These are phyloP conservation scores for Clausena lansium DNA, from an alignment of 345 rosid species.

Conservation along the genomic window DNA sequence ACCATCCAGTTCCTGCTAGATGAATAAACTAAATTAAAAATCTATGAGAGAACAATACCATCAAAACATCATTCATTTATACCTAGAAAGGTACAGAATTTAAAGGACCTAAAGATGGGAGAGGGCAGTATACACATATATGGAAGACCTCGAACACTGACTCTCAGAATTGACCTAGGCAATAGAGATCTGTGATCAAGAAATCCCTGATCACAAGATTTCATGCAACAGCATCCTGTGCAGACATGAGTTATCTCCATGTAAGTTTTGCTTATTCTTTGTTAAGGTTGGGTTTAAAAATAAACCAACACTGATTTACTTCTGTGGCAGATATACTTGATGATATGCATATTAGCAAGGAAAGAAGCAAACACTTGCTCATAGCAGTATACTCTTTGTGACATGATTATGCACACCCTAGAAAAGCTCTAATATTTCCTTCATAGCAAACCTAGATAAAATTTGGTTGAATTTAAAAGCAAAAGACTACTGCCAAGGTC, in stretches of 20 bases:
- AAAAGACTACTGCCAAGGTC: background rate
- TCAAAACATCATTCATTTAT: background rate
- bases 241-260: background rate
- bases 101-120: background rate
- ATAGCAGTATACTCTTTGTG: background rate
- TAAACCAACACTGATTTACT: background rate
- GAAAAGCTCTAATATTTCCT: background rate
- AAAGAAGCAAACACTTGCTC: background rate
- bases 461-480: background rate
- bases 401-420: background rate
- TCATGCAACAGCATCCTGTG: background rate
- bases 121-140: background rate
- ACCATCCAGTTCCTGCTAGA: constrained; percentile 59
- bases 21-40: background rate
- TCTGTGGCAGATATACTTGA: too few relatives aligned
- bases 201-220: background rate
- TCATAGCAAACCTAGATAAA: background rate
- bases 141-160: background rate
- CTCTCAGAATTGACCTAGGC: background rate
- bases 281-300: background rate
- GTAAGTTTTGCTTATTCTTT: background rate
- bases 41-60: background rate
- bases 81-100: background rate
- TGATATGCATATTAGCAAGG: too few relatives aligned
- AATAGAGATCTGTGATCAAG: background rate